A percentile compares a stretch with the other conserved stretches of the same genome.
Evolutionary conservation across 2,329 filamentous ascomycete genomes (phyloP).

Genomic region (Epicoccum nigrum): DNA sequence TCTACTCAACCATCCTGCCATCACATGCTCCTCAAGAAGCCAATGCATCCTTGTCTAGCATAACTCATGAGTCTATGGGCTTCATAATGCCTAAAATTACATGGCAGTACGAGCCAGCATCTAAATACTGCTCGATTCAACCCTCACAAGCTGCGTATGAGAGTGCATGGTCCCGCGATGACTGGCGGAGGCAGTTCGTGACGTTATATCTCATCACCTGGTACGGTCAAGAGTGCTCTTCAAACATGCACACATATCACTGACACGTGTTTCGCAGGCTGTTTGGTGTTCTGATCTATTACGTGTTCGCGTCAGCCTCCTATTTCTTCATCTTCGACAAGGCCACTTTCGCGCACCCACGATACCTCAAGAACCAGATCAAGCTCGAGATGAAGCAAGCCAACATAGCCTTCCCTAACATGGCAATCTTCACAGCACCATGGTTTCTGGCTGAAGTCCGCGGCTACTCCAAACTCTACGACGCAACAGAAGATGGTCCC

Average conservation of each 20-base stretch:
- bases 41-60: conserved; percentile 64
- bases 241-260: neutral
- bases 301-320: conserved; percentile 79
- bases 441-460: conserved; percentile 84
- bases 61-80: conserved; percentile 47
- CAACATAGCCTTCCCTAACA: conserved; percentile 75
- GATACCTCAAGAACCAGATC: conserved; percentile 94
- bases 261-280: conserved; percentile 64
- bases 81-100: conserved; percentile 34
- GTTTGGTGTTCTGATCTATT: conserved; percentile 85
- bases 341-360: conserved; percentile 83
- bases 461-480: conserved; percentile 87
- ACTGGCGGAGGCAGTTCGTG: conserved; percentile 73
- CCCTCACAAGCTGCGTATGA: conserved; percentile 79
- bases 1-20: conserved; percentile 77
- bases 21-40: conserved; percentile 51
- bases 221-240: conserved; percentile 55
- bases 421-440: conserved; percentile 80
- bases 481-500: conserved; percentile 75
- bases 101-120: conserved; percentile 77
- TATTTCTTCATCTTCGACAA: conserved; percentile 94
- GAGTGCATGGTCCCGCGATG: conserved; percentile 79
- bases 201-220: conserved; percentile 86
- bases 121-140: conserved; percentile 69
- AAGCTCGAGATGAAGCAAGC: conserved; percentile 83